phyloP scores from a whole-genome alignment of 2,329 filamentous ascomycete genomes.

The Penicillium verrucosum region DNA sequence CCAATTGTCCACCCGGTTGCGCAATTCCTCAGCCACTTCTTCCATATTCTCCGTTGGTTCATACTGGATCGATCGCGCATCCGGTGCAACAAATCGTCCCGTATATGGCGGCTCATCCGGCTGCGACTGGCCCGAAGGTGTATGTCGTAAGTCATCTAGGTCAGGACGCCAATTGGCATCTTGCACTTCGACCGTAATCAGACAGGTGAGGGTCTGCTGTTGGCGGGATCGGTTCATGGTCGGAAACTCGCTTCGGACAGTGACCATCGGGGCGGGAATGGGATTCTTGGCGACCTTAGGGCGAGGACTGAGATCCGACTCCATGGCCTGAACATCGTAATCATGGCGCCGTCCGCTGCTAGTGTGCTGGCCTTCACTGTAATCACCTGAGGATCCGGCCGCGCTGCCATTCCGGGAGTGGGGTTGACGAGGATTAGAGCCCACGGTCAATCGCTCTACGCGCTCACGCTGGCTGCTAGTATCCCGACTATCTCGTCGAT shows the following conservation, averaged over 20 bases:
- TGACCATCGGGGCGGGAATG: conserved; percentile 87
- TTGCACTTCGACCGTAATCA: conserved; percentile 89
- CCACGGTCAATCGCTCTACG: conserved; percentile 45
- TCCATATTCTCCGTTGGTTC: conserved; percentile 75
- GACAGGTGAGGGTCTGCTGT: conserved; percentile 89
- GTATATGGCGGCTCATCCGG: conserved; percentile 53
- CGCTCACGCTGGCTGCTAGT: conserved; percentile 42
- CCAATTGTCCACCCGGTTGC: conserved; percentile 94
- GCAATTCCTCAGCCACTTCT: conserved; percentile 80
- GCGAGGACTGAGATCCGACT: conserved; percentile 73
- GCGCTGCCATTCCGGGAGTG: conserved; percentile 79
- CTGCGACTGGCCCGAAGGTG: conserved; percentile 50
- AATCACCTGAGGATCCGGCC: conserved; percentile 71
- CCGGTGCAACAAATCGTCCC: conserved; percentile 43
- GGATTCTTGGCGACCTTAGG: conserved; percentile 69
- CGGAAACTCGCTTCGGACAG: conserved; percentile 92
- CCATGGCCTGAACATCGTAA: conserved; percentile 95
- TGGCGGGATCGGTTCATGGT: conserved; percentile 88
- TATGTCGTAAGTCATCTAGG: conserved; percentile 67
- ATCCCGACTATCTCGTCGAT: conserved; percentile 42
- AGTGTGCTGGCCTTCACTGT: conserved; percentile 69
- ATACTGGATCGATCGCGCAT: conserved; percentile 63
- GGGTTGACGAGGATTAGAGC: conserved; percentile 36
- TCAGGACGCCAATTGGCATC: conserved; percentile 88
- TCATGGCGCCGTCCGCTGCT: conserved; percentile 73